These are phyloP conservation scores for Naganishia vaughanmartiniae DNA, from an alignment of 768 basidiomycete genomes.

Conservation along the genomic window DNA sequence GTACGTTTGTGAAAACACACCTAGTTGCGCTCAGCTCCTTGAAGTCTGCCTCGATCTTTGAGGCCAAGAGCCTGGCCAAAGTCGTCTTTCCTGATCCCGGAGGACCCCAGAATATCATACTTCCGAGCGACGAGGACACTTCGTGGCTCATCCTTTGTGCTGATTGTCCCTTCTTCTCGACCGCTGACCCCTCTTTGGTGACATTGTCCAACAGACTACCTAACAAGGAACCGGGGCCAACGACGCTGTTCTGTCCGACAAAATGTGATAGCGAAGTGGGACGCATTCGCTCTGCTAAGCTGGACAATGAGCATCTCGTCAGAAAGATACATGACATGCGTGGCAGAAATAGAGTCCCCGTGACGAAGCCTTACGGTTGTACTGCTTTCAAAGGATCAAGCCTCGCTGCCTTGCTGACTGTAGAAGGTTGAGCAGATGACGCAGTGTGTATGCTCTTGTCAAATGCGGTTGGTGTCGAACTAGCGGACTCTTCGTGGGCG, in stretches of 20 bases:
- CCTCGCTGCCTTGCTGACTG: slow-evolving; percentile 35
- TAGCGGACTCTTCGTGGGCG: not conserved
- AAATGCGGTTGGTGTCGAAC: not conserved
- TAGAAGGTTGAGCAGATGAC: not conserved
- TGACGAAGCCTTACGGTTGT: slow-evolving; percentile 44
- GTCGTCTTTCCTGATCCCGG: slow-evolving; percentile 57
- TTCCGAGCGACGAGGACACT: slow-evolving; percentile 54
- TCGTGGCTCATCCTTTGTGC: slow-evolving; percentile 47
- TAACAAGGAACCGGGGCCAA: slow-evolving; percentile 61
- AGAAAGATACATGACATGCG: not conserved
- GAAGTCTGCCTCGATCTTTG: slow-evolving; percentile 61
- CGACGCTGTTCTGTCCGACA: slow-evolving; percentile 69
- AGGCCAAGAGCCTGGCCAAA: slow-evolving; percentile 68
- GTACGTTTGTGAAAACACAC: slow-evolving; percentile 27
- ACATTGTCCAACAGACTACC: slow-evolving; percentile 56
- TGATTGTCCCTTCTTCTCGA: slow-evolving; percentile 20
- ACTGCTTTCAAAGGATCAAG: slow-evolving; percentile 44
- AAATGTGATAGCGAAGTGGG: slow-evolving; percentile 66
- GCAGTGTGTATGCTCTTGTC: not conserved
- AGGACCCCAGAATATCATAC: slow-evolving; percentile 53
- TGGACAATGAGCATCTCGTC: slow-evolving; percentile 11
- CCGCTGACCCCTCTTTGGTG: not conserved
- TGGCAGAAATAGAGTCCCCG: not conserved
- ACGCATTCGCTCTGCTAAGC: slow-evolving; percentile 69
- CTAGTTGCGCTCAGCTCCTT: slow-evolving; percentile 75